A percentile compares a stretch with the other conserved stretches of the same genome.
Conservation (phyloP, 176 grass and related monocot genomes). For the Carex littledalei region DNA sequence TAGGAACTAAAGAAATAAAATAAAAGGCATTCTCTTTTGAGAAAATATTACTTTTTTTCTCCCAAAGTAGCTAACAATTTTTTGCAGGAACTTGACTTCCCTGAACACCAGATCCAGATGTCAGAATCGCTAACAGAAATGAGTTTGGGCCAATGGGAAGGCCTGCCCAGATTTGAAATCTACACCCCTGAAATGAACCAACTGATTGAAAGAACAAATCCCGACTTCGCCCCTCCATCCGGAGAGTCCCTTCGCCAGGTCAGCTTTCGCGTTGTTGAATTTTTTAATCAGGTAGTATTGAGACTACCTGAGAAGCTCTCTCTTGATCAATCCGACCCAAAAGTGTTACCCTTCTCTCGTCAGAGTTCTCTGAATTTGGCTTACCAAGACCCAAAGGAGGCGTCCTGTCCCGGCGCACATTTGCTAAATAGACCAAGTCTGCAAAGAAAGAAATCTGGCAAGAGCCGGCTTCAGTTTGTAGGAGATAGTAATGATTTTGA, state of each 20-base stretch:
- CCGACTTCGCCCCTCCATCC: slow-evolving; percentile 70
- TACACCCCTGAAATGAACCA: slow-evolving; percentile 69
- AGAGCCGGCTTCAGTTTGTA: slow-evolving; percentile 81
- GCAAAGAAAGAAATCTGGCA: slow-evolving; percentile 74
- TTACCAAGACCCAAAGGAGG: slow-evolving; percentile 46
- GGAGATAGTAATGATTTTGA: slow-evolving; percentile 55
- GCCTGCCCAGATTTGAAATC: slow-evolving; percentile 60
- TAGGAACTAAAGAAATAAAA: neutral
- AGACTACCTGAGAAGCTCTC: slow-evolving; percentile 79
- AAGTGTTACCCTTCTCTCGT: slow-evolving; percentile 44
- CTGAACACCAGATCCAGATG: slow-evolving; percentile 61
- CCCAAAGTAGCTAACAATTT: neutral
- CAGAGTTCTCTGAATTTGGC: slow-evolving; percentile 60
- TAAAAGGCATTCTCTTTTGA: neutral
- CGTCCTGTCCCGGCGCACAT: slow-evolving; percentile 42
- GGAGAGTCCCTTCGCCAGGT: slow-evolving; percentile 87
- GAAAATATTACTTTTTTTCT: neutral
- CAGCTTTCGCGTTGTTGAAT: slow-evolving; percentile 71
- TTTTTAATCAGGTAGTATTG: slow-evolving; percentile 53
- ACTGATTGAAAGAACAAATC: slow-evolving; percentile 57
- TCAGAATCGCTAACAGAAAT: slow-evolving; percentile 77
- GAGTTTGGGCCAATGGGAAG: slow-evolving; percentile 87
- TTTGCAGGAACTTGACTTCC: slow-evolving; percentile 79
- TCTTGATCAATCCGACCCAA: slow-evolving; percentile 49
- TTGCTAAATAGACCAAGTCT: slow-evolving; percentile 53